Evolutionary conservation across 768 basidiomycete genomes (phyloP).

Genomic region (Boletus tylopilopsis): DNA sequence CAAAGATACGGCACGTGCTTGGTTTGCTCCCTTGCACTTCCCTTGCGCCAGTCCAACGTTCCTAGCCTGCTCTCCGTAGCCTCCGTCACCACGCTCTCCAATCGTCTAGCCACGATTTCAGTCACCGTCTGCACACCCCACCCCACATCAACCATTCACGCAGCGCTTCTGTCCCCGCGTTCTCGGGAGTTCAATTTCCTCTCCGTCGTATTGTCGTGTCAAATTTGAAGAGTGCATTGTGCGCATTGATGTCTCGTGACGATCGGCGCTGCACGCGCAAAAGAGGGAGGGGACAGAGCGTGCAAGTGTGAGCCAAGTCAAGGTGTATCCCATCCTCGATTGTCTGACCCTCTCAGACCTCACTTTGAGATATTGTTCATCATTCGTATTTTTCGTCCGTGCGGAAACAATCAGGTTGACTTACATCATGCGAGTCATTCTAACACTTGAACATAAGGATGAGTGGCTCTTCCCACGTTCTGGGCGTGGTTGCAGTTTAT

Average conservation of each 20-base stretch:
- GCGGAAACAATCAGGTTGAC: no score
- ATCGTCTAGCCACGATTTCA: constrained; percentile 42
- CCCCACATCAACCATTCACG: background rate
- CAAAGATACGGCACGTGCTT: constrained; percentile 35
- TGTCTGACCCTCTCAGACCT: constrained; percentile 37
- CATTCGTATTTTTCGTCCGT: no score
- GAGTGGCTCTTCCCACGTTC: no score
- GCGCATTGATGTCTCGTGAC: constrained; percentile 51
- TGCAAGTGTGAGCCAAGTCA: constrained; percentile 45
- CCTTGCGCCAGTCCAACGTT: constrained; percentile 27
- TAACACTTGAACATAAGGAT: no score
- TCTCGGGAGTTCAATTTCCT: constrained; percentile 41
- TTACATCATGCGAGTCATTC: no score
- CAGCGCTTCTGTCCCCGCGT: constrained; percentile 47
- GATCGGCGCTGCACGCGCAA: constrained; percentile 49
- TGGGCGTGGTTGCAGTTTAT: no score
- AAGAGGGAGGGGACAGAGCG: background rate
- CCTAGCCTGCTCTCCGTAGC: constrained; percentile 35
- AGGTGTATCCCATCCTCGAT: constrained; percentile 46
- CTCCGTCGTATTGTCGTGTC: constrained; percentile 62
- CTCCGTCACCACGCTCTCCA: constrained; percentile 52
- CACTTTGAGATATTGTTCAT: constrained; percentile 18
- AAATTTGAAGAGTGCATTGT: constrained; percentile 72
- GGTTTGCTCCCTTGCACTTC: constrained; percentile 30
- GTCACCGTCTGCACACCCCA: no score